Evolutionary conservation across 2,329 filamentous ascomycete genomes (phyloP).

Genomic region (Alternaria sp.): DNA sequence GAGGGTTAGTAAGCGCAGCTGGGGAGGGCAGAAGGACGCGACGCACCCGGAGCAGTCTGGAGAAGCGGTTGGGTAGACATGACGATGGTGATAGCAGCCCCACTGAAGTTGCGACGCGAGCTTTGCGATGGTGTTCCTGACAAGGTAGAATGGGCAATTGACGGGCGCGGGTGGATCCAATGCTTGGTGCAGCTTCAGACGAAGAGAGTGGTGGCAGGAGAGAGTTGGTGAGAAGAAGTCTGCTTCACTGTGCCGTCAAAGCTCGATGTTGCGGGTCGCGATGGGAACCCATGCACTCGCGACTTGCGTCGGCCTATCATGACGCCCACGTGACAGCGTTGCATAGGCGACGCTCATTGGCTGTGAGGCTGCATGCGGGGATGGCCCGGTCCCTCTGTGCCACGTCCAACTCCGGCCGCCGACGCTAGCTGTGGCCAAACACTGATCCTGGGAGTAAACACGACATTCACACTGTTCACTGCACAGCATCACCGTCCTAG

Average conservation of each 20-base stretch:
- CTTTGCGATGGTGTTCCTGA: conserved; percentile 1
- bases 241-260: conserved; percentile 5
- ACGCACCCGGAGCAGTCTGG: conserved; percentile 85
- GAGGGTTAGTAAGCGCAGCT: conserved; percentile 7
- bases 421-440: conserved; percentile 15
- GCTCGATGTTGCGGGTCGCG: conserved; percentile 2
- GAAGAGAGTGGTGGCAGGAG: background rate
- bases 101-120: conserved; percentile 19
- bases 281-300: conserved; percentile 10
- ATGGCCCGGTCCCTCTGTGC: background rate
- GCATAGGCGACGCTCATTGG: conserved; percentile 4
- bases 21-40: background rate
- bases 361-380: background rate
- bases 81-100: conserved; percentile 37
- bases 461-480: conserved; percentile 11
- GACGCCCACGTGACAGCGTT: conserved; percentile 31
- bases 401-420: conserved; percentile 13
- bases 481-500: background rate
- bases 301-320: conserved; percentile 30
- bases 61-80: conserved; percentile 98
- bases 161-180: background rate
- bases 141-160: conserved; percentile 14
- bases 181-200: conserved; percentile 14
- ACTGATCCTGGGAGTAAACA: conserved; percentile 24
- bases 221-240: background rate